phyloP scores from a whole-genome alignment of 2,329 filamentous ascomycete species.

The Fusarium transvaalense region DNA sequence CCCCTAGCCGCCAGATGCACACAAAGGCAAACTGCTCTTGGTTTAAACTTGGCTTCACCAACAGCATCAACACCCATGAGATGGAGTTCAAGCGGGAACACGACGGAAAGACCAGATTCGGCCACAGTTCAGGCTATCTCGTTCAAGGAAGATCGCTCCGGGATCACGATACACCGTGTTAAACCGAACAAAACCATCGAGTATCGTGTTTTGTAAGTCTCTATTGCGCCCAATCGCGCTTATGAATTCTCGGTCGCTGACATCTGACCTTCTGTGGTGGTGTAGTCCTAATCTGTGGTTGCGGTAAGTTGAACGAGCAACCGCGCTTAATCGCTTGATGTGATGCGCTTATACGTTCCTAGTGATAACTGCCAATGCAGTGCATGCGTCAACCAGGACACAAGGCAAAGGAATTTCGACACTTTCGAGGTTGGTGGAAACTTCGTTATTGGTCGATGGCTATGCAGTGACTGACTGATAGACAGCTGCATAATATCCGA shows the following conservation, averaged over 20 bases:
- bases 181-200: not conserved
- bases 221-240: slow-evolving; percentile 6
- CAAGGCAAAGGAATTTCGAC: slow-evolving; percentile 58
- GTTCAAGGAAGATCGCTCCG: not conserved
- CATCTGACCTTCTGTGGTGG: slow-evolving; percentile 4
- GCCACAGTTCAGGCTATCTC: not conserved
- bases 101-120: not conserved
- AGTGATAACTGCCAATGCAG: slow-evolving; percentile 61
- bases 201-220: slow-evolving; percentile 41
- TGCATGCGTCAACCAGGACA: slow-evolving; percentile 58
- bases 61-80: not conserved
- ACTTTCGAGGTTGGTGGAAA: slow-evolving; percentile 54
- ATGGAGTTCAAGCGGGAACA: not conserved
- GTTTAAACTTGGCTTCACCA: slow-evolving; percentile 8
- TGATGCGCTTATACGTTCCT: slow-evolving; percentile 19
- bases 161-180: not conserved
- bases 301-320: slow-evolving; percentile 39
- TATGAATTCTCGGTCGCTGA: slow-evolving; percentile 20
- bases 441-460: not conserved
- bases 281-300: slow-evolving; percentile 49
- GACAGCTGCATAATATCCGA: slow-evolving; percentile 52
- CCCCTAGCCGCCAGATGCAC: slow-evolving; percentile 12
- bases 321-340: slow-evolving; percentile 14
- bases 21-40: slow-evolving; percentile 4
- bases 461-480: not conserved